A percentile compares a stretch with the other conserved stretches of the same genome.
These are phyloP conservation scores for Eucalyptus albens DNA, from an alignment of 345 rosid species.

Conservation along the genomic window DNA sequence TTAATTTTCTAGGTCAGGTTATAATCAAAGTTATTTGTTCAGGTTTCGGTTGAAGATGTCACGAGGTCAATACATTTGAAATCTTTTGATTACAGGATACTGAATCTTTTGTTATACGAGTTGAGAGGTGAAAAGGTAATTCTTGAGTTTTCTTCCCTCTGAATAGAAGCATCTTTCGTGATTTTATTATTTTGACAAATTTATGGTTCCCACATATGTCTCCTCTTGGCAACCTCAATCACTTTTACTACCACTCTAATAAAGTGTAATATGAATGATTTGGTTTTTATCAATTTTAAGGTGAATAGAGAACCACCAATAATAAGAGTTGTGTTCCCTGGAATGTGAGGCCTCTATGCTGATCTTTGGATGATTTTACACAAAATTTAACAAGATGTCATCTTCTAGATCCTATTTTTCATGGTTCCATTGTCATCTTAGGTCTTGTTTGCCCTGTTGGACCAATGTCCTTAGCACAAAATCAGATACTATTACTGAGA, in stretches of 20 bases:
- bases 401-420: background rate
- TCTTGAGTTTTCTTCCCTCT: background rate
- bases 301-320: background rate
- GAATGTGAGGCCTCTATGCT: background rate
- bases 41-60: constrained; percentile 63
- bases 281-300: background rate
- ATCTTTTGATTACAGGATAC: constrained; percentile 76
- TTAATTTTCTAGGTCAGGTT: background rate
- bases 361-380: background rate
- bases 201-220: background rate
- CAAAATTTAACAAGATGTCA: background rate
- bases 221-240: background rate
- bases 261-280: background rate
- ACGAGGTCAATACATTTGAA: constrained; percentile 71
- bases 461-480: background rate
- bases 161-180: background rate
- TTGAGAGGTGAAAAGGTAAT: constrained; percentile 56
- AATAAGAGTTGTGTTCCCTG: background rate
- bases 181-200: background rate
- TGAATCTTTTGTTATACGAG: constrained; percentile 75
- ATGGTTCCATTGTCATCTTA: background rate
- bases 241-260: background rate
- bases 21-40: background rate
- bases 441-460: background rate
- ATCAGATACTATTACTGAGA: background rate